Conservation (phyloP, 768 basidiomycete genomes). For the Sarcodon aspratus region DNA sequence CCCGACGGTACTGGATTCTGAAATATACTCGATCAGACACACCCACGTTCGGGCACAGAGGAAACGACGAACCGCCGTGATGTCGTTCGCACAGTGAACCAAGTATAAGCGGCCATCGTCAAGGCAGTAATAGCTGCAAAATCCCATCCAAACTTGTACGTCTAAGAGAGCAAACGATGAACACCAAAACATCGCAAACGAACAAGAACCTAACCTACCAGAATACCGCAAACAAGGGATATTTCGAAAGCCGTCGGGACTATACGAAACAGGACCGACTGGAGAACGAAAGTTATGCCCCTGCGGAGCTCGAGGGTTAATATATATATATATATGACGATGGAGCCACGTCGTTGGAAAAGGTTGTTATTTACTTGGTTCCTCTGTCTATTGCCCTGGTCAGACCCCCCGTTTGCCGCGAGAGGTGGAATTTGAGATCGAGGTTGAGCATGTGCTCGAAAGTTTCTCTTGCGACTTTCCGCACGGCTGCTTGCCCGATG, state of each 20-base stretch:
- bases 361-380: slow-evolving; percentile 68
- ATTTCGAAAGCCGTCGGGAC: slow-evolving; percentile 95
- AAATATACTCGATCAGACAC: not conserved
- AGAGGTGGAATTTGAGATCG: slow-evolving; percentile 86
- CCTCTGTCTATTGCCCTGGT: slow-evolving; percentile 96
- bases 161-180: slow-evolving; percentile 32
- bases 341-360: not conserved
- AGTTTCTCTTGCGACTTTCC: slow-evolving; percentile 90
- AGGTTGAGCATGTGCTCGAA: slow-evolving; percentile 89
- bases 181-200: not conserved
- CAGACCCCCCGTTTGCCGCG: slow-evolving; percentile 89
- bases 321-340: not conserved
- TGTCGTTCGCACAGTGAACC: slow-evolving; percentile 95
- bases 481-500: slow-evolving; percentile 88
- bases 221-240: slow-evolving; percentile 91
- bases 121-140: slow-evolving; percentile 84
- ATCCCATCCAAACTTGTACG: slow-evolving; percentile 96
- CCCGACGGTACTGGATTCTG: slow-evolving; percentile 86
- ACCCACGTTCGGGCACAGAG: not conserved
- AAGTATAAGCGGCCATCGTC: slow-evolving; percentile 86
- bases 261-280: slow-evolving; percentile 89
- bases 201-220: slow-evolving; percentile 40
- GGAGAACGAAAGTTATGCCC: slow-evolving; percentile 92
- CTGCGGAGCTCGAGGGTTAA: slow-evolving; percentile 26
- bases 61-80: slow-evolving; percentile 68